These are phyloP conservation scores for Arthrinium puccinioides DNA, from an alignment of 2,329 filamentous ascomycete genomes.

Conservation along the genomic window DNA sequence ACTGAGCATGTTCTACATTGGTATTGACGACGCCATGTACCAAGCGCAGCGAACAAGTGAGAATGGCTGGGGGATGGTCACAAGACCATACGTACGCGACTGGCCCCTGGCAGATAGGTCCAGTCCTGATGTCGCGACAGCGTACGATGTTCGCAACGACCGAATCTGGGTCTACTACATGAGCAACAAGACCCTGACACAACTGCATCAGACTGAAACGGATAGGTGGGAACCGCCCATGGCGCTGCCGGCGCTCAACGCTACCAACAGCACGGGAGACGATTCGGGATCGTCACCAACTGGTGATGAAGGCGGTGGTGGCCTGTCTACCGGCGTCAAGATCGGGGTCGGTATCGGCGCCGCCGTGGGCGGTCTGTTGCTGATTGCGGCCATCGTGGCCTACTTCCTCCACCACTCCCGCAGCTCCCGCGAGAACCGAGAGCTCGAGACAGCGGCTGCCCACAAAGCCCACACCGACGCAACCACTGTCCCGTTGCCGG, in stretches of 20 bases:
- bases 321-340: constrained; percentile 6
- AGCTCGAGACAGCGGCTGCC: neutral
- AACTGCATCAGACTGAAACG: constrained; percentile 16
- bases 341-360: constrained; percentile 15
- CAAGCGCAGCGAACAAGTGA: constrained; percentile 11
- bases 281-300: neutral
- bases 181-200: constrained; percentile 18
- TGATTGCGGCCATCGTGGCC: constrained; percentile 14
- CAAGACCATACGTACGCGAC: constrained; percentile 8
- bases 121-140: constrained; percentile 18
- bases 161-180: constrained; percentile 25
- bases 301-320: constrained; percentile 1
- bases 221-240: constrained; percentile 18
- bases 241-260: constrained; percentile 11
- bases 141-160: constrained; percentile 14
- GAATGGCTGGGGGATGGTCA: constrained; percentile 12
- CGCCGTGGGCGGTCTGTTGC: constrained; percentile 16
- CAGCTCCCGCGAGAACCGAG: neutral
- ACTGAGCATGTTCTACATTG: constrained; percentile 23
- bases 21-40: constrained; percentile 23
- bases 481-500: neutral
- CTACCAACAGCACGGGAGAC: neutral
- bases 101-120: constrained; percentile 26
- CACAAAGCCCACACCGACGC: neutral
- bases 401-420: constrained; percentile 7